These are phyloP conservation scores for Epichloe hybrida DNA, from an alignment of 2,329 filamentous ascomycete species.

Conservation along the genomic window DNA sequence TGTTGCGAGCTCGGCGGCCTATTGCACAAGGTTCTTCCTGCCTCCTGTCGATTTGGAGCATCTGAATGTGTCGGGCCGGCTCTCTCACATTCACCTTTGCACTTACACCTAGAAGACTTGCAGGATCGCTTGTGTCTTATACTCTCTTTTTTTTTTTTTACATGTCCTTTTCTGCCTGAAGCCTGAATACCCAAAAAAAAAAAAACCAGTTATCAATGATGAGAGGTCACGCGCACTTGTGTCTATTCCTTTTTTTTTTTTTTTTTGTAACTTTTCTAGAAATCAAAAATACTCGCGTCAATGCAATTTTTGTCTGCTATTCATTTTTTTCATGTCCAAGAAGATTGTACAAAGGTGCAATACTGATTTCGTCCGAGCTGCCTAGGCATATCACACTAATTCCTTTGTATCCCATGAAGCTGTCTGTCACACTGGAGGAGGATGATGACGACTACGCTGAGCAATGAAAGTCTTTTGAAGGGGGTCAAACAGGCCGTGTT, in stretches of 20 bases:
- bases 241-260: neutral
- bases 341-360: too few relatives aligned
- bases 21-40: neutral
- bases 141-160: neutral
- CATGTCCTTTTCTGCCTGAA: neutral
- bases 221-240: constrained; percentile 6
- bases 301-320: neutral
- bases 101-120: neutral
- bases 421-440: too few relatives aligned
- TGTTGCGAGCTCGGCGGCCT: neutral
- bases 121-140: neutral
- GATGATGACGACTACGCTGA: too few relatives aligned
- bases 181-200: neutral
- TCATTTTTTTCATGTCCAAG: too few relatives aligned
- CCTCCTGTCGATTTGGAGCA: neutral
- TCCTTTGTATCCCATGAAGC: too few relatives aligned
- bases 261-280: neutral
- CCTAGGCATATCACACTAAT: too few relatives aligned
- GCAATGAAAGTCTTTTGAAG: too few relatives aligned
- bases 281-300: neutral
- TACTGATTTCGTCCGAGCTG: too few relatives aligned
- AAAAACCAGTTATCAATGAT: constrained; percentile 1
- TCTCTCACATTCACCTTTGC: constrained; percentile 7
- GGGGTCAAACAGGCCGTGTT: too few relatives aligned
- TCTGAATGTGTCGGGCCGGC: constrained; percentile 9